Base-by-base conservation (phyloP, 306 rosid genomes). In the Delonix regia region DNA sequence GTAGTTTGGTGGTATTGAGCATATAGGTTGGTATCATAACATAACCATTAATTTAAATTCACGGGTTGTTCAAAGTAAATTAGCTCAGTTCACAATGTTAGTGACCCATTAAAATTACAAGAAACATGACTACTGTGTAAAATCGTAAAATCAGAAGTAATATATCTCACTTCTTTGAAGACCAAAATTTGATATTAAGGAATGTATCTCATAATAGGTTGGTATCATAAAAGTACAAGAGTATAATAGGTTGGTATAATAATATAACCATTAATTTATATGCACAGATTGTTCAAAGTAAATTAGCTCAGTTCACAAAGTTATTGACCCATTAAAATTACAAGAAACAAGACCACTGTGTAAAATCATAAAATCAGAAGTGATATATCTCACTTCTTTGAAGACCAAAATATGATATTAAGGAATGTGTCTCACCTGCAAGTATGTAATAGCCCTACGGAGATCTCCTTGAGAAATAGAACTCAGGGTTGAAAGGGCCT, bases 391-490 rank as follows among this genome's bases (percentile, higher is more conserved):
- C 16, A 18, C 15, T 3, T 34, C 24, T 62, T 62, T 62, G 44
- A 62, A 62, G 24, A 30, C 24, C 45, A 62, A 34, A 36, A n/a
- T 34, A 18, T 36, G 47, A 36, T 4, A 64, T 38, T 49, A 64
- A 36, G 41, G 70, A 64, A 64, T 36, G 28, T 15, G 12, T 41
- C 52, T 80, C 78, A 86, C 99, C 98, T 95, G 98, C 88, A 95
- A 90, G 83, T 88, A 93, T 41, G 96, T 91, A 83, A 95, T 93
- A 73, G 97, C 98, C 81, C 99, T 91, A 63, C 98, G 98, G 67
- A 95, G 97, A 88, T 95, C 99, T 63, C 98, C 99, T 78, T 93
- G 93, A 75, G 99, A 95, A 70, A 93, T 95, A 76, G 88, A 91
- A 77, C 96, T 90, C 56, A 95, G 81, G 55, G 94, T 87, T 73